Conservation (phyloP, 805 yeast genomes). For the Barnettozyma salicaria region DNA sequence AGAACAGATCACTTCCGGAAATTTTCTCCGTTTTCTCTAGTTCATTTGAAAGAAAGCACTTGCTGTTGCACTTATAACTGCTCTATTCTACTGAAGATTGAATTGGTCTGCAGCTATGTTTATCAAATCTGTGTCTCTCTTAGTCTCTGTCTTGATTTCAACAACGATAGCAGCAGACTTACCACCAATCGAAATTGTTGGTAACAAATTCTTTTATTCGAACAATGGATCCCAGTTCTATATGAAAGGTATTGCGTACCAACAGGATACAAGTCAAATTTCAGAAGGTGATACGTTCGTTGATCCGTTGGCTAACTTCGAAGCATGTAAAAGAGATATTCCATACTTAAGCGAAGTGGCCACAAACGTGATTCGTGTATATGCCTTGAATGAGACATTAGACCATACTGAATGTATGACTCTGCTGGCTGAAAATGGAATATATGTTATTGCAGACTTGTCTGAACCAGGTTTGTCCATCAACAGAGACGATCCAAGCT, state of each 20-base stretch:
- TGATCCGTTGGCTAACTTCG: conserved; percentile 66
- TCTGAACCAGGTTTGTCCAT: conserved; percentile 62
- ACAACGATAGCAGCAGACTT: conserved; percentile 37
- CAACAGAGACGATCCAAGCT: conserved; percentile 54
- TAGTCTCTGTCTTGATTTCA: conserved; percentile 32
- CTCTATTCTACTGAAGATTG: too few relatives aligned
- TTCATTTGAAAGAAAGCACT: too few relatives aligned
- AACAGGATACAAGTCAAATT: conserved; percentile 53
- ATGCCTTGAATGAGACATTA: conserved; percentile 57
- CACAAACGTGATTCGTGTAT: conserved; percentile 72
- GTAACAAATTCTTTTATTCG: conserved; percentile 71
- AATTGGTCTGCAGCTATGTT: too few relatives aligned
- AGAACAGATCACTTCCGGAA: too few relatives aligned
- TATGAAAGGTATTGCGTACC: conserved; percentile 77
- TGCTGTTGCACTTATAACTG: too few relatives aligned
- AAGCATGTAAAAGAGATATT: conserved; percentile 63
- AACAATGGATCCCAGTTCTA: conserved; percentile 77
- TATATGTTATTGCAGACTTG: conserved; percentile 75
- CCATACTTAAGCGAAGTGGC: conserved; percentile 57
- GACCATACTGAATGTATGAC: conserved; percentile 70
- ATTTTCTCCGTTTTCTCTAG: too few relatives aligned
- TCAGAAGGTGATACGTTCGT: conserved; percentile 42
- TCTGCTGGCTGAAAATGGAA: conserved; percentile 64
- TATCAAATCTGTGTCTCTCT: conserved; percentile 28
- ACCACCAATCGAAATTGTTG: conserved; percentile 66